Percentiles rank a stretch among this genome's conserved stretches.
phyloP scores from a whole-genome alignment of 78 protist genomes.

The Cavenderia fasciculata region DNA sequence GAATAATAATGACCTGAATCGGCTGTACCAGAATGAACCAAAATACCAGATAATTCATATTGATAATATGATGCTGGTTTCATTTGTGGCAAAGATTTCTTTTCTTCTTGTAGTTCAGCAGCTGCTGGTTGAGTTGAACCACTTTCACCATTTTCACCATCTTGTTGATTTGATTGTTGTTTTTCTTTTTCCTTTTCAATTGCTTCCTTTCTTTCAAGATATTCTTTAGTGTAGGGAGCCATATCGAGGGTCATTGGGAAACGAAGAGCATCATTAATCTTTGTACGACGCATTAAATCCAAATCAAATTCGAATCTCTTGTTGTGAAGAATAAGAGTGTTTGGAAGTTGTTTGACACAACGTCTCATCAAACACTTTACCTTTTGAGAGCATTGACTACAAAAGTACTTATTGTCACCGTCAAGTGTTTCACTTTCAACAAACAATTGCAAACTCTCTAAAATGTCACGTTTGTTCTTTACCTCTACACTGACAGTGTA shows the following conservation, averaged over 20 bases:
- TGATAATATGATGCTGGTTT: conserved; percentile 45
- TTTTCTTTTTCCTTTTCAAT: conserved; percentile 23
- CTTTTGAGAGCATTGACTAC: conserved; percentile 77
- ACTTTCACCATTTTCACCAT: neutral
- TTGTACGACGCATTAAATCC: conserved; percentile 79
- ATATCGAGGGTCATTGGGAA: conserved; percentile 83
- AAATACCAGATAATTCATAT: conserved; percentile 85
- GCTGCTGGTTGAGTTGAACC: conserved; percentile 17
- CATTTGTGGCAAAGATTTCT: neutral
- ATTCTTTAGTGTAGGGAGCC: conserved; percentile 82
- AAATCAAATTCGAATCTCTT: conserved; percentile 91
- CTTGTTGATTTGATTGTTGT: neutral
- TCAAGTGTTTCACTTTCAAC: conserved; percentile 88
- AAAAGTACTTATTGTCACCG: conserved; percentile 93
- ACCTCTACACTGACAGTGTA: conserved; percentile 80
- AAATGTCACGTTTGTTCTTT: conserved; percentile 72
- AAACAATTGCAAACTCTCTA: conserved; percentile 61
- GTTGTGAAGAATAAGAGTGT: conserved; percentile 85
- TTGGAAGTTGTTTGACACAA: conserved; percentile 83
- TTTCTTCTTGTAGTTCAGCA: neutral
- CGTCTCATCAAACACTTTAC: conserved; percentile 80
- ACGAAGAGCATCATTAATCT: conserved; percentile 74
- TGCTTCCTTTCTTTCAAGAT: conserved; percentile 69
- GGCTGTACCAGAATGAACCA: conserved; percentile 89
- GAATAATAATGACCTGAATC: conserved; percentile 89